Conservation (phyloP, 768 basidiomycete species). For the Rubroboletus satanas region DNA sequence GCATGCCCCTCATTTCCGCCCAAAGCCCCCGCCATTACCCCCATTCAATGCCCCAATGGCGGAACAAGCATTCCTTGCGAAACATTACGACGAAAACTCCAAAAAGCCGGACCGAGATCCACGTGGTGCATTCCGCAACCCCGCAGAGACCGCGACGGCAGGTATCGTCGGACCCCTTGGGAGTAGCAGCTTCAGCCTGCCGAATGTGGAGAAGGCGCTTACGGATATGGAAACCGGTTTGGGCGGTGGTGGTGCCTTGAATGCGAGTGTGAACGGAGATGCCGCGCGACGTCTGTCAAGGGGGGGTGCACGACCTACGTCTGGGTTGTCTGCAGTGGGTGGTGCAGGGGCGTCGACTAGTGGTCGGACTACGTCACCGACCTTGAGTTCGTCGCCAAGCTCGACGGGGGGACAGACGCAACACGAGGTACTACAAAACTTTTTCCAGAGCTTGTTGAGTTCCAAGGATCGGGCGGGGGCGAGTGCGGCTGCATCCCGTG, state of each 20-base stretch:
- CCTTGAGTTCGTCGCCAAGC: slow-evolving; percentile 36
- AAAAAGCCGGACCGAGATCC: slow-evolving; percentile 91
- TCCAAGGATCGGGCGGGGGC: slow-evolving; percentile 55
- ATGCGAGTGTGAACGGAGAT: slow-evolving; percentile 34
- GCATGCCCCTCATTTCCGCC: background rate
- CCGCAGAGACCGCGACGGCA: slow-evolving; percentile 51
- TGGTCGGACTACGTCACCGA: slow-evolving; percentile 40
- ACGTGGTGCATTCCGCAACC: slow-evolving; percentile 80
- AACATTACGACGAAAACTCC: slow-evolving; percentile 88
- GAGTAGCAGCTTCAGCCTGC: slow-evolving; percentile 79
- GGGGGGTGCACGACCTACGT: slow-evolving; percentile 24
- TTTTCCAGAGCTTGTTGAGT: slow-evolving; percentile 79
- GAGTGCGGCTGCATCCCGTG: slow-evolving; percentile 29
- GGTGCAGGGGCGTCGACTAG: slow-evolving; percentile 31
- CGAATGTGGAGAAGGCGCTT: slow-evolving; percentile 83
- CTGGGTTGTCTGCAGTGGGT: slow-evolving; percentile 40
- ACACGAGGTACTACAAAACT: slow-evolving; percentile 81
- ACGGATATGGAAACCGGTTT: slow-evolving; percentile 79
- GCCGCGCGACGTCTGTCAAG: slow-evolving; percentile 34
- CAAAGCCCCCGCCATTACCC: slow-evolving; percentile 61
- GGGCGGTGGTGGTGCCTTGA: slow-evolving; percentile 30
- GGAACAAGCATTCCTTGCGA: slow-evolving; percentile 87
- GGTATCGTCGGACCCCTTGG: slow-evolving; percentile 94
- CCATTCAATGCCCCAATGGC: slow-evolving; percentile 78
- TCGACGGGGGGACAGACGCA: slow-evolving; percentile 59